Evolutionary conservation across 768 basidiomycete species (phyloP), one percentile per base, ranked within the genome.

Genomic region (Amyloporia xantha): DNA sequence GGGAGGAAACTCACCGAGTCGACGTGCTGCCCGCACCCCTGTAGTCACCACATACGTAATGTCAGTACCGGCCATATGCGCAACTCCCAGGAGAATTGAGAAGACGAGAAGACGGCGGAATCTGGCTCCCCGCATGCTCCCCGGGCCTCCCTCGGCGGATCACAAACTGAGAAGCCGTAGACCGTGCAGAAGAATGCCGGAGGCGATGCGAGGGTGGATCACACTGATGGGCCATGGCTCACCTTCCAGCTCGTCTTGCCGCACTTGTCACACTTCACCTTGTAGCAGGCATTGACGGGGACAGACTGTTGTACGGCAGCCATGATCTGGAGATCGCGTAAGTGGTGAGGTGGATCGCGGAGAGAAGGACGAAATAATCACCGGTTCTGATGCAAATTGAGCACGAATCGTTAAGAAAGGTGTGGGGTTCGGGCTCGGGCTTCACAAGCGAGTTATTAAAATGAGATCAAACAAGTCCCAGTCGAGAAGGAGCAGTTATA

Each of bases 161-260:
- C 42, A 44, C 15, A 10, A n/a, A n/a, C n/a, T n/a, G n/a, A n/a
- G n/a, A n/a, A n/a, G n/a, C 19, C 4, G 40, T 19, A 21, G n/a
- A 20, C 13, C 20, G 37, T n/a, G n/a, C n/a, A 41, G 19, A 9
- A 19, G 40, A 6, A 21, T 41, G 21, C 40, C 21, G n/a, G 40
- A 24, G n/a, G 21, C 5, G 15, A 20, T 24, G 5, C 13, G 37
- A 20, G 37, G 37, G n/a, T n/a, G 13, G 13, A 38, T 15, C n/a
- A 38, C 5, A 20, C 37, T 38, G 37, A 38, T n/a, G 37, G 5
- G 20, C 37, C 43, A 52, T 13, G 9, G 84, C 86, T 28, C 40
- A 86, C 86, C 70, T 61, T 71, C 86, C 86, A 88, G 17, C 81
- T 86, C 21, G 68, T 78, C 73, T 86, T 87, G 43, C 74, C 73